Percentiles rank a stretch among this genome's conserved stretches.
Evolutionary conservation across 805 yeast genomes (phyloP).

Genomic region (Metschnikowia rubicola): DNA sequence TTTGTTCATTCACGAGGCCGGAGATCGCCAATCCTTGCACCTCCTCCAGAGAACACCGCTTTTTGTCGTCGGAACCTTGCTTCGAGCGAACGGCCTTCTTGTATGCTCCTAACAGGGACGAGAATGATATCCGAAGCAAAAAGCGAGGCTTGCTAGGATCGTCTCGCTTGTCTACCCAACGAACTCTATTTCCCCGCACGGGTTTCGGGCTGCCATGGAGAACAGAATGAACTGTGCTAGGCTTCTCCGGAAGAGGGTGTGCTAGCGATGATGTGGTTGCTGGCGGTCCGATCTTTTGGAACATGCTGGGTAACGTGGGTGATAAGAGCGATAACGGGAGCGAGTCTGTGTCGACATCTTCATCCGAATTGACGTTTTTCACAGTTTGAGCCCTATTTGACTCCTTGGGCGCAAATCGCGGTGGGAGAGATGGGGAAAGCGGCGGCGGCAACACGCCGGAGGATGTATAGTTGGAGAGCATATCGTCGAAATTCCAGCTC

Average conservation of each 20-base stretch:
- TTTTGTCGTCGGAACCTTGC: background rate
- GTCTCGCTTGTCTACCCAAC: constrained; percentile 30
- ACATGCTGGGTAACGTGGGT: constrained; percentile 33
- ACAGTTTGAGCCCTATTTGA: background rate
- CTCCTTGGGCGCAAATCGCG: constrained; percentile 9
- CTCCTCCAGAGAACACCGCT: constrained; percentile 7
- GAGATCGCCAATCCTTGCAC: constrained; percentile 15
- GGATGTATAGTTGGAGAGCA: constrained; percentile 32
- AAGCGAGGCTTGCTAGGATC: constrained; percentile 26
- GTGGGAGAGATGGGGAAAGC: constrained; percentile 40
- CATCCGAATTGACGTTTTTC: constrained; percentile 4
- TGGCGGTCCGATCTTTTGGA: constrained; percentile 4
- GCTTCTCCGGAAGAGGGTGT: constrained; percentile 19
- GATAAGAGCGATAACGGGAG: constrained; percentile 30
- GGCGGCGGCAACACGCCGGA: constrained; percentile 35
- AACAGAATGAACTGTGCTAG: constrained; percentile 10
- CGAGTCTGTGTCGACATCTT: constrained; percentile 23
- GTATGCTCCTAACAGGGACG: constrained; percentile 16
- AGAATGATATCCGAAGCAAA: constrained; percentile 24
- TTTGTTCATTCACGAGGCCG: constrained; percentile 1
- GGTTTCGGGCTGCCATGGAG: constrained; percentile 3
- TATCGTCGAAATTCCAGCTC: constrained; percentile 39
- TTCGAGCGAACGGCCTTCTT: constrained; percentile 7
- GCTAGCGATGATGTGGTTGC: constrained; percentile 3
- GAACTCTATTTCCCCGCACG: constrained; percentile 10